Conservation (phyloP, 164 flowering plant species). For the Stephania yunnanensis region DNA sequence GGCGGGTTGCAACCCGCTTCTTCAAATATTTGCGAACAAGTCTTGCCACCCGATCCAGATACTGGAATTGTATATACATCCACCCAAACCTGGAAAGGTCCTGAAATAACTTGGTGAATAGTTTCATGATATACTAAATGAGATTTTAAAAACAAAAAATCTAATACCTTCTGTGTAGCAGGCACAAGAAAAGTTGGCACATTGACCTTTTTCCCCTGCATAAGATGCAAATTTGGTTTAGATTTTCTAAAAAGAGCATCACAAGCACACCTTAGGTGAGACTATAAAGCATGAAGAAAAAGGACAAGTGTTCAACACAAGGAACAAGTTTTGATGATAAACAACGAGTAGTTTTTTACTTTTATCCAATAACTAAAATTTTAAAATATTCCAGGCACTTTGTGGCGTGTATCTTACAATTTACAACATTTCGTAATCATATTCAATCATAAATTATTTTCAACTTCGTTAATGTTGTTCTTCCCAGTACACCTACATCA, state of each 20-base stretch:
- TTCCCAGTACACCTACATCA: too few species aligned
- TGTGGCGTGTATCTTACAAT: too few species aligned
- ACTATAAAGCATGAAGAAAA: background rate
- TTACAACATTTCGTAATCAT: too few species aligned
- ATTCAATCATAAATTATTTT: too few species aligned
- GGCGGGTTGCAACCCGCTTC: slow-evolving; percentile 99
- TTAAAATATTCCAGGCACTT: too few species aligned
- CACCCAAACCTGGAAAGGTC: slow-evolving; percentile 79
- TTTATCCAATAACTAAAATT: too few species aligned
- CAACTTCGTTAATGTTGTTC: too few species aligned
- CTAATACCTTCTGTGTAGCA: slow-evolving; percentile 88
- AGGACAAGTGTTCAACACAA: too few species aligned
- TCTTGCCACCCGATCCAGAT: slow-evolving; percentile 95
- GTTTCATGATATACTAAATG: slow-evolving; percentile 1
- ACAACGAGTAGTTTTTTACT: too few species aligned
- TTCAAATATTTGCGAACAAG: slow-evolving; percentile 97
- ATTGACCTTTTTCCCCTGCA: slow-evolving; percentile 85
- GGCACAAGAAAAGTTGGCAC: slow-evolving; percentile 98
- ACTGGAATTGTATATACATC: slow-evolving; percentile 77
- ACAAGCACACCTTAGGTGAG: background rate
- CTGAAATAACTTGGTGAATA: background rate
- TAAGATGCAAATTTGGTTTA: slow-evolving; percentile 2
- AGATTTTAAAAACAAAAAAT: background rate
- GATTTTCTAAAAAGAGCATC: background rate
- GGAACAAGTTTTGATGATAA: too few species aligned